phyloP scores from a whole-genome alignment of 2,329 filamentous ascomycete genomes.

The Lasiodiplodia gonubiensis region DNA sequence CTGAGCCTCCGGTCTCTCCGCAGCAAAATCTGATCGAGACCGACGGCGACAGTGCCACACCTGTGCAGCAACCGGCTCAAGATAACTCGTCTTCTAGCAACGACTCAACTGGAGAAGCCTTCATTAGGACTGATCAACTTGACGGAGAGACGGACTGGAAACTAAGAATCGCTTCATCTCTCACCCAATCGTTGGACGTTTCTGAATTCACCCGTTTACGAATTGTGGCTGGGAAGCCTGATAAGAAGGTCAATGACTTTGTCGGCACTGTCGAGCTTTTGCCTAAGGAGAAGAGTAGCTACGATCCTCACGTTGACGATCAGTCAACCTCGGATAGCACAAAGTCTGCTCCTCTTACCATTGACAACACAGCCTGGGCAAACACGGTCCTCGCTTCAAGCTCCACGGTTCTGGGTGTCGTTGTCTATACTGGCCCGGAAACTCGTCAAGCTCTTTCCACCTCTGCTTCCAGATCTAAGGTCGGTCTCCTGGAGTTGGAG shows the following conservation, averaged over 20 bases:
- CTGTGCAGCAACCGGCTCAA: constrained; percentile 24
- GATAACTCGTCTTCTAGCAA: constrained; percentile 31
- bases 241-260: constrained; percentile 94
- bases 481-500: constrained; percentile 89
- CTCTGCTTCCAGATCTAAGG: constrained; percentile 89
- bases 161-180: constrained; percentile 80
- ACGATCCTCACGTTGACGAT: constrained; percentile 47
- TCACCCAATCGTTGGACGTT: constrained; percentile 79
- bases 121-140: constrained; percentile 95
- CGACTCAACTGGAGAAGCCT: constrained; percentile 74
- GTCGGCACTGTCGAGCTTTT: constrained; percentile 83
- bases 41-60: background rate
- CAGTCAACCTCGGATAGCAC: constrained; percentile 35
- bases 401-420: constrained; percentile 83
- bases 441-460: constrained; percentile 94
- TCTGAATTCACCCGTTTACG: constrained; percentile 70
- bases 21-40: constrained; percentile 29
- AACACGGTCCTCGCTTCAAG: constrained; percentile 97
- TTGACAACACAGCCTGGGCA: constrained; percentile 98
- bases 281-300: constrained; percentile 57
- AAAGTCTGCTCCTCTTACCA: constrained; percentile 76
- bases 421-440: constrained; percentile 93
- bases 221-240: constrained; percentile 86
- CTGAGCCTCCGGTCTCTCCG: constrained; percentile 32
- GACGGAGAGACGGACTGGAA: constrained; percentile 99